phyloP scores from a whole-genome alignment of 495 filamentous ascomycete species.

The Daldinia loculata region DNA sequence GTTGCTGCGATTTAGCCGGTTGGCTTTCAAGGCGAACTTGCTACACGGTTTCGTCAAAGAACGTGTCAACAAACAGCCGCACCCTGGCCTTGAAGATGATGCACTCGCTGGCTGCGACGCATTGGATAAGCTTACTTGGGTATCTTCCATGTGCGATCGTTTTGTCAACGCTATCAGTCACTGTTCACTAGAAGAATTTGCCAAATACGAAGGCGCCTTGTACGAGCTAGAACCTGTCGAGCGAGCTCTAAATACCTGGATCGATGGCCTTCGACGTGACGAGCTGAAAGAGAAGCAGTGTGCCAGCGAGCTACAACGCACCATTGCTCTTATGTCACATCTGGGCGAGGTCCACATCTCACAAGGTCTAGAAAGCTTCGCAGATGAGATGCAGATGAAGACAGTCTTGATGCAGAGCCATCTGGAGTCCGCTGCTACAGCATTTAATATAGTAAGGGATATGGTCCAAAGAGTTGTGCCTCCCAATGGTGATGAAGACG shows the following conservation, averaged over 20 bases:
- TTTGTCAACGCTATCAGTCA: conserved; percentile 80
- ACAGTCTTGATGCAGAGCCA: conserved; percentile 79
- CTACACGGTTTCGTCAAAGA: conserved; percentile 83
- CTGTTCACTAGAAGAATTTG: conserved; percentile 81
- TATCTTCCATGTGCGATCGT: conserved; percentile 80
- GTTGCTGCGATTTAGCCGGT: conserved; percentile 83
- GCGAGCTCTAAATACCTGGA: conserved; percentile 85
- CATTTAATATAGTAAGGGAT: conserved; percentile 67
- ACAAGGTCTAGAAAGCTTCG: conserved; percentile 75
- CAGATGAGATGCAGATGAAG: conserved; percentile 79
- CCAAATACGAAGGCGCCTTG: conserved; percentile 74
- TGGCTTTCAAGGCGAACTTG: conserved; percentile 87
- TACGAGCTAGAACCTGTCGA: conserved; percentile 95
- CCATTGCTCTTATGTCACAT: conserved; percentile 85
- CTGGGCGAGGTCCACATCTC: conserved; percentile 82
- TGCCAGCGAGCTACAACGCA: conserved; percentile 78
- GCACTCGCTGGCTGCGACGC: conserved; percentile 79
- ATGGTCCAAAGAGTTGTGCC: conserved; percentile 73
- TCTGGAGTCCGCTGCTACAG: conserved; percentile 77
- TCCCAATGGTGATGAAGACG: conserved; percentile 62
- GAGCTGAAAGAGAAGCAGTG: conserved; percentile 88
- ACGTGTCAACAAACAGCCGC: conserved; percentile 64
- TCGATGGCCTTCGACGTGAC: conserved; percentile 82
- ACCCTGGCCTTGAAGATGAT: conserved; percentile 71
- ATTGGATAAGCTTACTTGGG: conserved; percentile 85